A percentile compares a stretch with the other conserved stretches of the same genome.
Conservation (phyloP, 169 alveolate species). For the Perkinsus chesapeaki region DNA sequence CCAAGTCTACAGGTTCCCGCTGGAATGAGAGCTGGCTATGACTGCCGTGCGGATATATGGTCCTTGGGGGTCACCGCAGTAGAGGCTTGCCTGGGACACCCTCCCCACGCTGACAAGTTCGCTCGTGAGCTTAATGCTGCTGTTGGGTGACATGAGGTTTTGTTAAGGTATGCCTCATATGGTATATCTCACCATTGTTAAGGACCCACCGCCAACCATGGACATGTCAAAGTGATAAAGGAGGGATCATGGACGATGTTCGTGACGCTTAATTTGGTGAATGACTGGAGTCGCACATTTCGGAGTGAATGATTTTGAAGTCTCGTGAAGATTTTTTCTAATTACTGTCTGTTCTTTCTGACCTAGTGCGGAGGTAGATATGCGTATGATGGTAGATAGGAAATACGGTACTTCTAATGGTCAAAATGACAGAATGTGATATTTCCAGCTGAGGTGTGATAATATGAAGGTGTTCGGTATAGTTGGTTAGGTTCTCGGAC, state of each 20-base stretch:
- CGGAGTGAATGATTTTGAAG: too few species aligned
- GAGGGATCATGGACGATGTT: background rate
- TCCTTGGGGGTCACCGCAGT: slow-evolving; percentile 67
- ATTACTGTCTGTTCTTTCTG: too few species aligned
- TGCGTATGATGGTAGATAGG: too few species aligned
- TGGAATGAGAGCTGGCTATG: slow-evolving; percentile 32
- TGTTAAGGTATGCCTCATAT: background rate
- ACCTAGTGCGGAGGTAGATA: too few species aligned
- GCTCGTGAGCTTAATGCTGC: background rate
- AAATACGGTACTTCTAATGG: too few species aligned
- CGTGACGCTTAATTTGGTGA: too few species aligned
- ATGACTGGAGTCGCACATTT: too few species aligned
- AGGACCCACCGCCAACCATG: background rate
- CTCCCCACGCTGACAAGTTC: slow-evolving; percentile 48
- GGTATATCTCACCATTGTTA: background rate
- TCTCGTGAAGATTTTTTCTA: too few species aligned
- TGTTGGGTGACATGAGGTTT: background rate
- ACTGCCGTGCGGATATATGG: slow-evolving; percentile 69
- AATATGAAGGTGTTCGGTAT: too few species aligned
- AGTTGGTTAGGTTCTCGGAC: background rate
- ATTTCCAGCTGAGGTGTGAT: too few species aligned
- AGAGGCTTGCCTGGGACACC: slow-evolving; percentile 69
- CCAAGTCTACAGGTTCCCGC: background rate
- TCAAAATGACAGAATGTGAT: too few species aligned
- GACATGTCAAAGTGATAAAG: background rate